Base-by-base conservation (phyloP, 768 basidiomycete species). In the Tricholoma hemisulphureum region DNA sequence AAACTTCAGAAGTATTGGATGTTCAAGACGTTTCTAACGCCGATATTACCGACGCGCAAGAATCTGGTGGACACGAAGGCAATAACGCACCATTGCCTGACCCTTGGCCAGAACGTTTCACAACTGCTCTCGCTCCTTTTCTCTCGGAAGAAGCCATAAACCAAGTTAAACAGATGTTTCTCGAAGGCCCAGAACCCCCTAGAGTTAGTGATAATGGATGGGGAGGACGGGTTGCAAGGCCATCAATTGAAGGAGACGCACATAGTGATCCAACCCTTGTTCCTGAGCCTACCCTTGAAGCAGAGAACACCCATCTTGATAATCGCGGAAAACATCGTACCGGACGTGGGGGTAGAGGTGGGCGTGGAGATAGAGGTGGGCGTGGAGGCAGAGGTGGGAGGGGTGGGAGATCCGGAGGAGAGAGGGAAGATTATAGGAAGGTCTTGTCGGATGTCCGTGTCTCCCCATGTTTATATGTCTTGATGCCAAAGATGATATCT, bases 151-250 rank as follows among this genome's bases (percentile, higher is more conserved):
- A 80, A 18, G 79, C 79, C 5, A 81, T 94, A 29, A 65, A 70
- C 23, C 75, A 84, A 34, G 71, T 98, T 35, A 93, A 88, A 68
- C 74, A 80, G 37, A 84, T 97, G 70, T 89, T 81, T 59, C 75
- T 93, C 18, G 88, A 96, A 73, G 95, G 95, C 1, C 85, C 86
- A 5, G 86, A 88, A 58, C 87, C 90, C 32, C 90, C 91, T 0
- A 78, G 85, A 58, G 77, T 83, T 39, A 85, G 84, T 59, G 91
- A 95, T 71, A 75, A 71, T 55, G 93, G 93, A 9, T 95, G 91
- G 91, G 84, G 73, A 23, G 77, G 79, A 35, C 81, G 83, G 55
- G 67, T 71, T 28, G 57, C 74, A 2, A 79, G 73, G 61, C 46
- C 66, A 35, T 62, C 69, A 23, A 61, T 60, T n/a, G 72, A 67